Evolutionary conservation across 805 yeast genomes (phyloP), one percentile per base, ranked within the genome.

Genomic region (Ogataea nakhonphanomensis): DNA sequence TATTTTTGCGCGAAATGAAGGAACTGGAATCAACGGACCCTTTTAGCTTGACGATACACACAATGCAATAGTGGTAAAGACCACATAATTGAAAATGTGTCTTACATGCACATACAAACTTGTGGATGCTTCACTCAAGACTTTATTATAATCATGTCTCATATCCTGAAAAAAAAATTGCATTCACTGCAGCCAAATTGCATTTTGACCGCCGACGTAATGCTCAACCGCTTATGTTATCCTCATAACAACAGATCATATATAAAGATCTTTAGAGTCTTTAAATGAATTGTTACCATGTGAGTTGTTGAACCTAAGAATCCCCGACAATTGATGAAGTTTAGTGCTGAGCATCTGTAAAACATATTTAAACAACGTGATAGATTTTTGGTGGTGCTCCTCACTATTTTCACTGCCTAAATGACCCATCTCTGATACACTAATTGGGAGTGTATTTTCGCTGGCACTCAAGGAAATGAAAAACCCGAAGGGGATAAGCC

Each of bases 401-500:
- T 42, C 45, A 39, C 48, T 51, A 14, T n/a, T 30, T 21, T 9
- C 13, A 7, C 21, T 6, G 11, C 12, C 6, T n/a, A 10, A 29
- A 7, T 13, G 23, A 7, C n/a, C 25, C 5, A 58, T 14, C 33
- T 58, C 64, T 2, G 49, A 36, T 17, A 52, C 39, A 20, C 50
- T 57, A 4, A 56, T 69, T 7, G 99, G 99, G 31, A 93, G 71
- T 13, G 84, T 79, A 55, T 86, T 84, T 56, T 93, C 99, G 47
- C 87, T 85, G 1, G 97, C 97, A 58, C 95, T 85, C 44, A 93
- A 69, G 23, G 95, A 83, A 12, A 93, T 91, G 62, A 93, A 91
- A 42, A 93, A 70, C 4, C 96, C 81, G 61, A 93, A 88, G 25
- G 99, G 99, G 22, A 93, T 76, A 44, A 91, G 73, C 99, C 99